These are phyloP conservation scores for Thozetella sp. DNA, from an alignment of 495 filamentous ascomycete species.

Conservation along the genomic window DNA sequence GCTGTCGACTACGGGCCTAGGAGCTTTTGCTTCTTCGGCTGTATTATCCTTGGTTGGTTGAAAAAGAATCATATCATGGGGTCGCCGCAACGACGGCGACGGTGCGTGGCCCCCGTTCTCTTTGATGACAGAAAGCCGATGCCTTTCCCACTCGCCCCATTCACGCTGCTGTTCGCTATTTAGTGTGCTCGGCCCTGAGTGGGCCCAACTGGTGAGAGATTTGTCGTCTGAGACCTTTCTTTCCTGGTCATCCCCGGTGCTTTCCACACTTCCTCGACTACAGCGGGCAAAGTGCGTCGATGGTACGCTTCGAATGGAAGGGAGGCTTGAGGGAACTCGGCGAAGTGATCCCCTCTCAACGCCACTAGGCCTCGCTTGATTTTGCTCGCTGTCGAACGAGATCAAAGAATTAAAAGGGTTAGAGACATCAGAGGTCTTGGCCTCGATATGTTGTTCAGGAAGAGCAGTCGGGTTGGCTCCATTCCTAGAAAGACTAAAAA, in stretches of 20 bases:
- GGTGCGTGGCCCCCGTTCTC: conserved; percentile 57
- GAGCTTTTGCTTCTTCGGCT: background rate
- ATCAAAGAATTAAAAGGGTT: conserved; percentile 21
- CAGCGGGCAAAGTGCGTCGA: conserved; percentile 40
- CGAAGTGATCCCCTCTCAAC: conserved; percentile 34
- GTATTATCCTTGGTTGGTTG: conserved; percentile 10
- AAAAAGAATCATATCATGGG: conserved; percentile 12
- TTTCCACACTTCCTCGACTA: conserved; percentile 52
- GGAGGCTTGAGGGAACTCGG: conserved; percentile 39
- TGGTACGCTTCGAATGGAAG: conserved; percentile 36
- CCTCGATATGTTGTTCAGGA: conserved; percentile 52
- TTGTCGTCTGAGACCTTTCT: conserved; percentile 49
- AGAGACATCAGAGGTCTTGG: conserved; percentile 45
- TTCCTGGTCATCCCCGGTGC: conserved; percentile 47
- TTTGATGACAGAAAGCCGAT: conserved; percentile 67
- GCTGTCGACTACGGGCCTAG: conserved; percentile 49
- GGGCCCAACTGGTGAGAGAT: conserved; percentile 78
- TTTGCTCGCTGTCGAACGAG: background rate
- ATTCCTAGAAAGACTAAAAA: conserved; percentile 52
- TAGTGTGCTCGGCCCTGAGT: conserved; percentile 53
- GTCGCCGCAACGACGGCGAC: conserved; percentile 36
- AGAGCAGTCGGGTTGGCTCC: conserved; percentile 37
- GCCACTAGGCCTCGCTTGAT: background rate
- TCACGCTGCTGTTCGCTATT: conserved; percentile 35
- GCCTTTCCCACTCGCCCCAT: conserved; percentile 48